Conservation (phyloP, 192 early-diverging fungal genomes). For the Backusella luteola region DNA sequence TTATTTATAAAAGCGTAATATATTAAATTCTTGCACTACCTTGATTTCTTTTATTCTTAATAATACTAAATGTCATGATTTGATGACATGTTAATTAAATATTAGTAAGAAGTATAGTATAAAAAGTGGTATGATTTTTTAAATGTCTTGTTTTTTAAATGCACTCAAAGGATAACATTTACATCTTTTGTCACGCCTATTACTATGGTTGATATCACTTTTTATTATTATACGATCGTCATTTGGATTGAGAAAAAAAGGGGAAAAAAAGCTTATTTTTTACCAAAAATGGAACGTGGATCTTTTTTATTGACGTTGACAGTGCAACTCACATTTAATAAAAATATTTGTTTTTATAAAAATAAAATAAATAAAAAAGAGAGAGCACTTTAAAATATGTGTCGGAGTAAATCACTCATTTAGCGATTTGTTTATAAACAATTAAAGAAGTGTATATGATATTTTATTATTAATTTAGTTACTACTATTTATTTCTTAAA, state of each 20-base stretch:
- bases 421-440: background rate
- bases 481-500: background rate
- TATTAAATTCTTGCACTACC: background rate
- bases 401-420: background rate
- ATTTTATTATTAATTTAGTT: background rate
- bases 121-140: background rate
- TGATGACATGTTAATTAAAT: too few relatives aligned
- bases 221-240: too few relatives aligned
- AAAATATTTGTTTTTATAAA: background rate
- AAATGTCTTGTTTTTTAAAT: background rate
- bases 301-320: background rate
- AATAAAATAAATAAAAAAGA: too few relatives aligned
- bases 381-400: too few relatives aligned
- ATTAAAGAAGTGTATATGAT: background rate
- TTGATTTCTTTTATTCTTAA: background rate
- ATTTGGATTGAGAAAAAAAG: too few relatives aligned
- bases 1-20: too few relatives aligned
- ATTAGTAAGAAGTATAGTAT: too few relatives aligned
- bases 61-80: background rate
- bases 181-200: background rate
- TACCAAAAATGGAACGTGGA: background rate
- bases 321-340: background rate
- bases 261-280: background rate
- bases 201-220: background rate
- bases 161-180: background rate